Evolutionary conservation across 805 yeast genomes (phyloP).

Genomic region (Saccharomycopsis schoenii): DNA sequence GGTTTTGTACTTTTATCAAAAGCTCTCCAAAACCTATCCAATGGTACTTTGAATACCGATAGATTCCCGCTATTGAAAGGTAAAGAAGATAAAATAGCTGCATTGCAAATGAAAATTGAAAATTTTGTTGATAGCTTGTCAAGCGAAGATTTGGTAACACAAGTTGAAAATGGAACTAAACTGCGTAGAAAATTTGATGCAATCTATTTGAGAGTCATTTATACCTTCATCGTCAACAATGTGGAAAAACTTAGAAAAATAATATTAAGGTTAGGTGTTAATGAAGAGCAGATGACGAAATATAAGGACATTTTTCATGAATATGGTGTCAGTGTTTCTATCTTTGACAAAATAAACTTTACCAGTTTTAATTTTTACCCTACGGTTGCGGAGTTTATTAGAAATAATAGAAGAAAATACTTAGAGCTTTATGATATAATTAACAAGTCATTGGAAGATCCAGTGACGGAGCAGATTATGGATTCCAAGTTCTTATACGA

Average conservation of each 20-base stretch:
- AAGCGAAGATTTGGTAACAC: not conserved
- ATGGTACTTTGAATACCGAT: constrained; percentile 56
- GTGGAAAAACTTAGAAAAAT: constrained; percentile 24
- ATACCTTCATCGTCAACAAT: constrained; percentile 6
- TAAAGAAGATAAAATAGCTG: constrained; percentile 32
- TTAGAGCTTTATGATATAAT: constrained; percentile 60
- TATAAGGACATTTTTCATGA: constrained; percentile 14
- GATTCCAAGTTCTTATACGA: constrained; percentile 46
- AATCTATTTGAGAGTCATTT: constrained; percentile 10
- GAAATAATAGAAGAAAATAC: constrained; percentile 38
- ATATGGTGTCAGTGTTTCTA: constrained; percentile 19
- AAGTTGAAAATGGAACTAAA: constrained; percentile 16
- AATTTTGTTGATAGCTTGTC: constrained; percentile 32
- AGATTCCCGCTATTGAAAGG: constrained; percentile 51
- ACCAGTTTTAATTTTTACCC: constrained; percentile 48
- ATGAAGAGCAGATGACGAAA: not conserved
- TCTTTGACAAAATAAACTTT: constrained; percentile 32
- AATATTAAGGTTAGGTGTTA: constrained; percentile 10
- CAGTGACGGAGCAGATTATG: constrained; percentile 28
- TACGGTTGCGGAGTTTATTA: constrained; percentile 45
- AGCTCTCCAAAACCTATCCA: constrained; percentile 77
- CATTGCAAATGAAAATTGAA: constrained; percentile 31
- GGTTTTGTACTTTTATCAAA: constrained; percentile 66
- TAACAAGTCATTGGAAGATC: constrained; percentile 50
- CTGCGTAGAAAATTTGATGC: constrained; percentile 19